Evolutionary conservation across 257 asterid species (phyloP), one percentile per base, ranked within the genome.

Genomic region (Solanum virginianum): DNA sequence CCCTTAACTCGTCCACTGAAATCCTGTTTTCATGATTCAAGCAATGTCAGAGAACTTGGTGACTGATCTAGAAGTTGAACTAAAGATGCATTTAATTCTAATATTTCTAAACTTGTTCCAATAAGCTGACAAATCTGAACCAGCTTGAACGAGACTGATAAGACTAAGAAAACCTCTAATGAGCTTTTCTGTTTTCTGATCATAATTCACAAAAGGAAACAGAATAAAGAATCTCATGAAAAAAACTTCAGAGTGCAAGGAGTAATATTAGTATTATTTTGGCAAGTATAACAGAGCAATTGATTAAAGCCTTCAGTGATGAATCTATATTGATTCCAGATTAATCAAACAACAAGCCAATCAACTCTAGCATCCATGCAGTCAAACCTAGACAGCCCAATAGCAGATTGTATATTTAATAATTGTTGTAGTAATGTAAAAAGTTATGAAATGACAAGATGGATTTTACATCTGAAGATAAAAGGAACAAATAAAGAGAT

Each of bases 1-100:
- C 99, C 99, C 86, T 89, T 89, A 74, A 95, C 99, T 89, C 95
- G 89, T 87, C 99, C 99, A 84, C 86, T 95, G 84, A 95, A 97
- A 86, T 93, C 97, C 99, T 97, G 93, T 47, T 84, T 79, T 29
- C 82, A 75, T 16, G 8, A 79, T 53, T 53, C 2, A 53, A 79
- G 65, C 26, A 53, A 79, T 11, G 1, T 79, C 83, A 79, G 83
- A 79, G 29, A 77, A 16, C 22, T 9, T 26, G 26, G 47, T 51
- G 17, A 77, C 47, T 77, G 49, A 24, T 53, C 43, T 77, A 77
- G 47, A 77, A 15, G 45, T 77, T 26, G 82, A 29, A 36, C 82
- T 49, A 51, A 51, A 51, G 47, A 79, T 29, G 49, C 18, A 79
- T 7, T 26, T 26, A 51, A 26, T 79, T 75, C 60, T 79, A 26